Base-by-base conservation (phyloP, 2,329 filamentous ascomycete genomes). In the Aaosphaeria pasadenensis region DNA sequence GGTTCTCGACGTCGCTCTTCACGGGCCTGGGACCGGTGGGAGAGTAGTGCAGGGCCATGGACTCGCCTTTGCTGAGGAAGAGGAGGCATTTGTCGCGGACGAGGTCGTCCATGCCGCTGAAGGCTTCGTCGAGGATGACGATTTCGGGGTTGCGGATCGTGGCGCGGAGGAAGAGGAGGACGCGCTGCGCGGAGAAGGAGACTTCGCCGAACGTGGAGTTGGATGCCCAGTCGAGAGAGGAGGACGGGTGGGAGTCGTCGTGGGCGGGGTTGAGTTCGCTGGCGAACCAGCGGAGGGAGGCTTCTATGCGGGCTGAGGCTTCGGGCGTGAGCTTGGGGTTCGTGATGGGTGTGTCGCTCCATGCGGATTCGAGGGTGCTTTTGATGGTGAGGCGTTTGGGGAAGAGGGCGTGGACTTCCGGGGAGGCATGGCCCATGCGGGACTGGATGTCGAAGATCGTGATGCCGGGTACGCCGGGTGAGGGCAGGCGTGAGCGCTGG, bases 401-500 rank as follows among this genome's bases (percentile, higher is more conserved):
- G 73, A 97, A 96, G 69, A 95, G 91, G 45, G 89, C 86, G 62
- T 97, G 91, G 4, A 97, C 88, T 66, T 97, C 94, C 0, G 94
- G 94, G 52, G 89, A 95, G 0, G 91, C 94, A 67, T 97, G 91
- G 7, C 94, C 94, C 55, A 99, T 89, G 28, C 89, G 85, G 0
- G 85, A 79, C 67, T 97, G 94, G 6, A 99, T 83, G 53, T 97
- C 91, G 77, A 95, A 97, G 49, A 96, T 87, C 0, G 89, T 95
- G 32, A 97, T 84, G 0, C 89, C 91, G 0, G 81, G 80, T 46
- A 82, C 68, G 0, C 87, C 88, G 0, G 82, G 80, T 47, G 87
- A 82, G 0, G 92, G 91, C 0, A 96, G 77, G 17, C 94, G 83
- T 46, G 86, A 87, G 24, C 84, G 84, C 1, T 91, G 90, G 65